Conservation (phyloP, 2,329 filamentous ascomycete species). For the Drechslerella dactyloides region DNA sequence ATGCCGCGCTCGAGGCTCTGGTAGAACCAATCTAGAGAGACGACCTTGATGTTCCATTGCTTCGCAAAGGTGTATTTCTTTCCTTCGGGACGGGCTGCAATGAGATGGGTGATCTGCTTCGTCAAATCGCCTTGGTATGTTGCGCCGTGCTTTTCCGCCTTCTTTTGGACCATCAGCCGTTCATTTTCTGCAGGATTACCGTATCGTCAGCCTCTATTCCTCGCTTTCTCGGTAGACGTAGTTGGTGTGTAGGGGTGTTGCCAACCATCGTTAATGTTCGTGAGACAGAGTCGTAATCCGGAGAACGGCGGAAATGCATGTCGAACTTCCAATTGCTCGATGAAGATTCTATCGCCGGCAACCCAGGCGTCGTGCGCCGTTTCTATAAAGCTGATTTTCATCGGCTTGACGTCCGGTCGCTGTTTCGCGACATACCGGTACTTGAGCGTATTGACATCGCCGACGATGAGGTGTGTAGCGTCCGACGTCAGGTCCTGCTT, state of each 20-base stretch:
- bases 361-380: constrained; percentile 82
- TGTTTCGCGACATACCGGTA: constrained; percentile 94
- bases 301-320: constrained; percentile 69
- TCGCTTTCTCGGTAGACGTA: constrained; percentile 2
- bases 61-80: constrained; percentile 90
- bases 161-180: constrained; percentile 73
- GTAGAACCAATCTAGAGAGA: constrained; percentile 82
- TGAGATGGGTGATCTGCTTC: constrained; percentile 82
- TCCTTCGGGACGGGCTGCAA: constrained; percentile 78
- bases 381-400: constrained; percentile 83
- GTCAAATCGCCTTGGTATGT: constrained; percentile 86
- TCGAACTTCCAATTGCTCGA: constrained; percentile 70
- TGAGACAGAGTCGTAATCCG: constrained; percentile 70
- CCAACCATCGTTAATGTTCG: constrained; percentile 71
- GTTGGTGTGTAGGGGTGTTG: neutral
- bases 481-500: constrained; percentile 93
- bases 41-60: constrained; percentile 78
- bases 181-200: constrained; percentile 59
- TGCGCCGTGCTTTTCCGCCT: constrained; percentile 74
- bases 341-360: constrained; percentile 75
- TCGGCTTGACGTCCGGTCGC: constrained; percentile 81
- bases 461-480: constrained; percentile 92
- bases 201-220: constrained; percentile 54
- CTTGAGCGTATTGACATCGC: constrained; percentile 86
- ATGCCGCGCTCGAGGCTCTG: constrained; percentile 85